These are phyloP conservation scores for Nothomitra cinnamomea DNA, from an alignment of 2,329 filamentous ascomycete genomes.

Conservation along the genomic window DNA sequence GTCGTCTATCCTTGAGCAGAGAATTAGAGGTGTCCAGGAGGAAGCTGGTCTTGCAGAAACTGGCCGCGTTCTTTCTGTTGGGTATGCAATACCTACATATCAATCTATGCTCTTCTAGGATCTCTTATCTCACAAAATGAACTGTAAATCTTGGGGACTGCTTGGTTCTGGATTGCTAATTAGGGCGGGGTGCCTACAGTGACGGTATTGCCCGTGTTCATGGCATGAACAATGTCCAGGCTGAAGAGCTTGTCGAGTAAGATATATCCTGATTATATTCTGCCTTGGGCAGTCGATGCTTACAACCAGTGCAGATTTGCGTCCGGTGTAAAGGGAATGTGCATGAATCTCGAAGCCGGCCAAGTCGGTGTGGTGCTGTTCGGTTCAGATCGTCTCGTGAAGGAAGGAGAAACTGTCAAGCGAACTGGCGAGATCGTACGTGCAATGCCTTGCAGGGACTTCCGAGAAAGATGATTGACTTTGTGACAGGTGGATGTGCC, in stretches of 20 bases:
- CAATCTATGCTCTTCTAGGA: background rate
- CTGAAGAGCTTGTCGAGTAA: constrained; percentile 99
- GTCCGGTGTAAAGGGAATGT: constrained; percentile 99
- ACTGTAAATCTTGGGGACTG: constrained; percentile 6
- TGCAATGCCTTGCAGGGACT: constrained; percentile 14
- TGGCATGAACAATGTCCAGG: constrained; percentile 99
- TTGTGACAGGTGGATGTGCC: constrained; percentile 72
- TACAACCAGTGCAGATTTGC: constrained; percentile 54
- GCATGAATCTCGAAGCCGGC: constrained; percentile 99
- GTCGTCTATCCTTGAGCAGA: constrained; percentile 97
- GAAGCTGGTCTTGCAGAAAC: constrained; percentile 95
- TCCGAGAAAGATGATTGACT: constrained; percentile 10
- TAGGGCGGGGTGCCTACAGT: constrained; percentile 39
- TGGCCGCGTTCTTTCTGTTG: constrained; percentile 94
- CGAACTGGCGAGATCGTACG: constrained; percentile 98
- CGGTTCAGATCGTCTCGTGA: constrained; percentile 99
- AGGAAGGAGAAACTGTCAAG: constrained; percentile 98
- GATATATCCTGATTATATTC: constrained; percentile 25
- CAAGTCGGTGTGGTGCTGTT: constrained; percentile 99
- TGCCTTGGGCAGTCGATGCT: background rate
- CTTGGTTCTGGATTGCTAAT: constrained; percentile 4
- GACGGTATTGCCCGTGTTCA: constrained; percentile 99
- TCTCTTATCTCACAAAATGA: constrained; percentile 5
- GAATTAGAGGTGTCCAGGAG: constrained; percentile 96
- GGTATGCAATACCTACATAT: constrained; percentile 47